phyloP scores from a whole-genome alignment of 306 rosid species.

The Pyrus pyrifolia region DNA sequence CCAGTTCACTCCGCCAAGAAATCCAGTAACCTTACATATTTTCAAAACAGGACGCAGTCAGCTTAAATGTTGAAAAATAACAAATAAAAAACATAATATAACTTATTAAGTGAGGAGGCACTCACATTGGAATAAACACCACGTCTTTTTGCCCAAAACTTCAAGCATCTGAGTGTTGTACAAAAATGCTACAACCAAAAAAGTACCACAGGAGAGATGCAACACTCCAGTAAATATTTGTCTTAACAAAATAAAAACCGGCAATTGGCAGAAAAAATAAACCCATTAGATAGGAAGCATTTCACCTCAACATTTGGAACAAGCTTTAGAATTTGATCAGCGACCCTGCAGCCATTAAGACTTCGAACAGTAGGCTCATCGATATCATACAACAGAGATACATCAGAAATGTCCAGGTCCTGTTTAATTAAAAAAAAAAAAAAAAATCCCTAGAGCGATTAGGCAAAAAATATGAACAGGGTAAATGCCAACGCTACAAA shows the following conservation, averaged over 20 bases:
- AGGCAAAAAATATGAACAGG: background rate
- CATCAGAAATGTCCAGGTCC: conserved; percentile 77
- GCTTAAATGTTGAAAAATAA: background rate
- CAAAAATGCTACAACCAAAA: conserved; percentile 62
- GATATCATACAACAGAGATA: conserved; percentile 52
- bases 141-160: conserved; percentile 91
- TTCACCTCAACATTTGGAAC: conserved; percentile 84
- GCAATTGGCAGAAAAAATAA: background rate
- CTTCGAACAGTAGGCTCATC: conserved; percentile 92
- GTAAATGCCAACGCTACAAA: background rate
- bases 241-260: background rate
- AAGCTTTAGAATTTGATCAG: conserved; percentile 86
- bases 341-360: conserved; percentile 93
- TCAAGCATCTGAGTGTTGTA: conserved; percentile 63
- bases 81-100: too few relatives aligned
- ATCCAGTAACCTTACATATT: conserved; percentile 67
- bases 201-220: conserved; percentile 4
- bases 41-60: background rate
- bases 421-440: conserved; percentile 15
- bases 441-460: background rate
- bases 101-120: background rate
- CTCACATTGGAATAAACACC: conserved; percentile 96
- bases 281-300: conserved; percentile 8
- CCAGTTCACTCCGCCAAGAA: conserved; percentile 98
- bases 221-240: conserved; percentile 8